Conservation (phyloP, 768 basidiomycete genomes). For the Pulveroboletus sp. region DNA sequence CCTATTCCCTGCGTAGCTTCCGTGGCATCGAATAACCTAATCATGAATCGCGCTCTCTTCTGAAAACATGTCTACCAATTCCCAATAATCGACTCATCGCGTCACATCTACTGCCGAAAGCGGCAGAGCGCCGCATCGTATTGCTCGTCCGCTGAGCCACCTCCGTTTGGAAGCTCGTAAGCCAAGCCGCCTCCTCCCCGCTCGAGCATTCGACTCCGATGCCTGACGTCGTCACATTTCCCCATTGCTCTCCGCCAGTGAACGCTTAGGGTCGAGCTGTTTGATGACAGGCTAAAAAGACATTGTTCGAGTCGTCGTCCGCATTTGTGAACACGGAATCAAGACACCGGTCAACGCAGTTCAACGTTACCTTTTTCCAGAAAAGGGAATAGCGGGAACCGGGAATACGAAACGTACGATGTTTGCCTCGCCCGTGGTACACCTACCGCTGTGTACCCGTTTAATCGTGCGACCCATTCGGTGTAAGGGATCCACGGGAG, state of each 20-base stretch:
- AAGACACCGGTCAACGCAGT: neutral
- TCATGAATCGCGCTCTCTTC: neutral
- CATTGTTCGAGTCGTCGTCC: neutral
- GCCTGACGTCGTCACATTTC: neutral
- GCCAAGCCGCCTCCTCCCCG: conserved; percentile 1
- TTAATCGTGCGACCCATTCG: conserved; percentile 33
- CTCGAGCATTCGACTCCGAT: neutral
- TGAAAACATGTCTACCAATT: conserved; percentile 21
- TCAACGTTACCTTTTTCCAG: conserved; percentile 2
- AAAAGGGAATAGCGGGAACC: conserved; percentile 12
- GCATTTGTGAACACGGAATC: no score
- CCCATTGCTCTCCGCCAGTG: conserved; percentile 17
- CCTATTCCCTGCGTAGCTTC: neutral
- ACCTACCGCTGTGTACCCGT: neutral
- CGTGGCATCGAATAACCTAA: neutral
- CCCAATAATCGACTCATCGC: conserved; percentile 40
- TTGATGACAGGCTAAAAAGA: conserved; percentile 31
- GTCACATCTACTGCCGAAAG: conserved; percentile 25
- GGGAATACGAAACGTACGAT: conserved; percentile 28
- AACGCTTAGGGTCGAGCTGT: conserved; percentile 23
- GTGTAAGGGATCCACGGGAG: conserved; percentile 30
- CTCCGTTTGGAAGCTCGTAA: conserved; percentile 21
- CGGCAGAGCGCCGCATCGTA: conserved; percentile 29
- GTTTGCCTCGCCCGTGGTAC: conserved; percentile 11
- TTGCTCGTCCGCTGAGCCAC: conserved; percentile 30